phyloP scores from a whole-genome alignment of 2,329 filamentous ascomycete species.

The Aspergillus sp. region DNA sequence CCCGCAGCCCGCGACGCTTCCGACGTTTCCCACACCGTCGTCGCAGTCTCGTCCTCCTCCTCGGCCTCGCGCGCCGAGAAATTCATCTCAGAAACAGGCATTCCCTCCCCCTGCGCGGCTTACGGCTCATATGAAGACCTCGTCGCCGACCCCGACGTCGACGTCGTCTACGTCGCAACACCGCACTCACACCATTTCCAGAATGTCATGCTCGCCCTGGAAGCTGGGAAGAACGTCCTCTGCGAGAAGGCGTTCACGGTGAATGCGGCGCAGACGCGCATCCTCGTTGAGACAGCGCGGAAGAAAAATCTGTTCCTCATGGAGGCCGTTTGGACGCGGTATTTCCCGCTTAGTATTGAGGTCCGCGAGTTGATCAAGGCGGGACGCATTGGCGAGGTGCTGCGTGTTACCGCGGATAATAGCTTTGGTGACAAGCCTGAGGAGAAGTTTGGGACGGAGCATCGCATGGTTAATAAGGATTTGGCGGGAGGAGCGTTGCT shows the following conservation, averaged over 20 bases:
- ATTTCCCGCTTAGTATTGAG: conserved; percentile 81
- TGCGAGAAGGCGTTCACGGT: conserved; percentile 92
- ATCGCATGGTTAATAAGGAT: conserved; percentile 83
- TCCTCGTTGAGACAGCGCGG: conserved; percentile 72
- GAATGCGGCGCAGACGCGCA: conserved; percentile 75
- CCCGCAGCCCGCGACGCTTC: conserved; percentile 69
- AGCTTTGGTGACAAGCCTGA: conserved; percentile 67
- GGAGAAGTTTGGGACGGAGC: conserved; percentile 61
- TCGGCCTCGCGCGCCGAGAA: conserved; percentile 70
- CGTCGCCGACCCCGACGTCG: conserved; percentile 75
- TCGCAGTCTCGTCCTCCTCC: conserved; percentile 79
- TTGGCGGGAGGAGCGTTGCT: conserved; percentile 82
- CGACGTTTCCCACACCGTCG: conserved; percentile 76
- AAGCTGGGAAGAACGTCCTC: conserved; percentile 83
- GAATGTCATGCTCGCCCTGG: conserved; percentile 81
- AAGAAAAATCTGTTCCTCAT: conserved; percentile 77
- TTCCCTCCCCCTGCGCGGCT: conserved; percentile 68
- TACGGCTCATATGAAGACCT: conserved; percentile 85
- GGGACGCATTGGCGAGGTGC: conserved; percentile 64
- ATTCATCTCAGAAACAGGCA: conserved; percentile 73
- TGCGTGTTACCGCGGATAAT: conserved; percentile 63
- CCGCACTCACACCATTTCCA: conserved; percentile 94
- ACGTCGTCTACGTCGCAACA: conserved; percentile 87
- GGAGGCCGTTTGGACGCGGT: conserved; percentile 90
- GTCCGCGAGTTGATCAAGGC: conserved; percentile 59